These are phyloP conservation scores for Aspergillus chevalieri DNA, from an alignment of 2,329 filamentous ascomycete species.

Conservation along the genomic window DNA sequence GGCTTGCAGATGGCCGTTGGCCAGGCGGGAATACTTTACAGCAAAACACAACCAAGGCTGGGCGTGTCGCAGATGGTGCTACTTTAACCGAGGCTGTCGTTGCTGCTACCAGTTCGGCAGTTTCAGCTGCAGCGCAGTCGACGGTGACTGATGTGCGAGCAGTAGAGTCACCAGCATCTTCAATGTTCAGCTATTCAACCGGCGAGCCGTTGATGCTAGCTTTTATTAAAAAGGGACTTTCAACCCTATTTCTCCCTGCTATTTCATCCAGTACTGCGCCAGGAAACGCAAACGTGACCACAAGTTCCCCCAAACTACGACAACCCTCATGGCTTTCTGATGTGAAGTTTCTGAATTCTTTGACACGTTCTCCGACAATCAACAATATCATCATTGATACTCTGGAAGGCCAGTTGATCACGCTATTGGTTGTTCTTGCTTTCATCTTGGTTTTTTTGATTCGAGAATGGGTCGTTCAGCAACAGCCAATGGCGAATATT, in stretches of 20 bases:
- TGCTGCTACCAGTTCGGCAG: conserved; percentile 16
- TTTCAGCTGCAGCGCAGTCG: conserved; percentile 19
- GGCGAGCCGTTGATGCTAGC: conserved; percentile 43
- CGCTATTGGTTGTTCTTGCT: conserved; percentile 78
- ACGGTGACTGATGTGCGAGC: conserved; percentile 21
- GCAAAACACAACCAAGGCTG: conserved; percentile 13
- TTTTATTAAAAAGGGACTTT: conserved; percentile 40
- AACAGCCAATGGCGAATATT: conserved; percentile 88
- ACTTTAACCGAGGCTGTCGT: conserved; percentile 14
- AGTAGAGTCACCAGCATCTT: conserved; percentile 31
- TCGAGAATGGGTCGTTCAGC: conserved; percentile 94
- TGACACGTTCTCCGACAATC: conserved; percentile 62
- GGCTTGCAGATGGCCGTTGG: conserved; percentile 78
- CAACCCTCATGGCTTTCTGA: conserved; percentile 53
- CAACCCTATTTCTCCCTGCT: conserved; percentile 27
- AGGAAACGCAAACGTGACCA: conserved; percentile 20
- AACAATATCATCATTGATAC: conserved; percentile 78
- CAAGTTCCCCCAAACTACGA: conserved; percentile 25
- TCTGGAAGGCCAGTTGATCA: conserved; percentile 90
- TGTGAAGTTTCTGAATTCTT: conserved; percentile 46
- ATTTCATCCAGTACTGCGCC: conserved; percentile 25
- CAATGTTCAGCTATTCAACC: conserved; percentile 36
- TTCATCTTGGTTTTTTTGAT: conserved; percentile 98
- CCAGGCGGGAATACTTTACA: conserved; percentile 25
- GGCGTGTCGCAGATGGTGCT: conserved; percentile 23